These are phyloP conservation scores for Conticribra weissflogii DNA, from an alignment of 108 stramenopile species.

Conservation along the genomic window DNA sequence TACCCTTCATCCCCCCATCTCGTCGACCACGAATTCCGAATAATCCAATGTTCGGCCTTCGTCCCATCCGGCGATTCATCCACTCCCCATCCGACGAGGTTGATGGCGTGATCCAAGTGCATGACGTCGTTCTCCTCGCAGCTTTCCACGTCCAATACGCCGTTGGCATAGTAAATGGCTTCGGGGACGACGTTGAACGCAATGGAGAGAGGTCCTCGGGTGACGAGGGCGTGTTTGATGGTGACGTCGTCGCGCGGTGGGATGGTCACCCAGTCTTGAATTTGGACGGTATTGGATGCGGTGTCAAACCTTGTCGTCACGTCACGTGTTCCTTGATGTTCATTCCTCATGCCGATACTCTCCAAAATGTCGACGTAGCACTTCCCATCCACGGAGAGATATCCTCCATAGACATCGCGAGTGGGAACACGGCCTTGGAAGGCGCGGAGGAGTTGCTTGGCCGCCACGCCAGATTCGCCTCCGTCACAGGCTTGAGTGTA, in stretches of 20 bases:
- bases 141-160: slow-evolving; percentile 28
- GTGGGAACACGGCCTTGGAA: slow-evolving; percentile 28
- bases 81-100: slow-evolving; percentile 41
- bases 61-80: slow-evolving; percentile 29
- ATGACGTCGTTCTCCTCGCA: slow-evolving; percentile 15
- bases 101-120: slow-evolving; percentile 36
- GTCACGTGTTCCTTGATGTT: background rate
- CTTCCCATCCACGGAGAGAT: slow-evolving; percentile 28
- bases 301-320: background rate
- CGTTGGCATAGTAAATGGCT: slow-evolving; percentile 31
- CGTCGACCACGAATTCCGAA: slow-evolving; percentile 59
- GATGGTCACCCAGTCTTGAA: slow-evolving; percentile 24
- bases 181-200: slow-evolving; percentile 28
- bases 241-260: slow-evolving; percentile 31
- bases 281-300: slow-evolving; percentile 2
- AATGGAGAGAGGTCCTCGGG: slow-evolving; percentile 25
- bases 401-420: slow-evolving; percentile 23
- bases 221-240: slow-evolving; percentile 26
- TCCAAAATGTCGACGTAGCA: slow-evolving; percentile 38
- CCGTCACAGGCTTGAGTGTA: slow-evolving; percentile 20
- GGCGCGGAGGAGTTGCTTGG: slow-evolving; percentile 4
- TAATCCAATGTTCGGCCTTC: slow-evolving; percentile 46
- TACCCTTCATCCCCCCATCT: slow-evolving; percentile 59
- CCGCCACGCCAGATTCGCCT: slow-evolving; percentile 13
- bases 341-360: slow-evolving; percentile 18